phyloP scores from a whole-genome alignment of 1,139 yeast species.

The Pichia sp. region DNA sequence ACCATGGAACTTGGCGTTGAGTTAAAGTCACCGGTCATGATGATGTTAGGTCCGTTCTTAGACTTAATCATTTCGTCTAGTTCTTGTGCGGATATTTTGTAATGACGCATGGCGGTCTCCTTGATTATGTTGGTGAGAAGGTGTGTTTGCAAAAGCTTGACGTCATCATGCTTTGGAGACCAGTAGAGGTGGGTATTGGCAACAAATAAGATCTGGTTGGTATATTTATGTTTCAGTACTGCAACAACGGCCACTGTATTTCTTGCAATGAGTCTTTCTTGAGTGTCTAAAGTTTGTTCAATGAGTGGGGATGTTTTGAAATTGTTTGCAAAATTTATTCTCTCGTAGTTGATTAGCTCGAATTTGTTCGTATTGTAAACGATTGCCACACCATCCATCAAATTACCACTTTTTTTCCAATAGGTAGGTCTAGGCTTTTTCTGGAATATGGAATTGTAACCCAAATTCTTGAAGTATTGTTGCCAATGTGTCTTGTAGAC shows the following conservation, averaged over 20 bases:
- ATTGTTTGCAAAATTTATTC: slow-evolving; percentile 37
- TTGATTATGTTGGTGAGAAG: slow-evolving; percentile 30
- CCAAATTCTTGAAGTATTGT: slow-evolving; percentile 14
- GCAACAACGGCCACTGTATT: slow-evolving; percentile 51
- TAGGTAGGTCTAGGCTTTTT: slow-evolving; percentile 43
- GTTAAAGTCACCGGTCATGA: slow-evolving; percentile 45
- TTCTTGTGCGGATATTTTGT: slow-evolving; percentile 24
- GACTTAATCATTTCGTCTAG: slow-evolving; percentile 12
- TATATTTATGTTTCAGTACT: slow-evolving; percentile 36
- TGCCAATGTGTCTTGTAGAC: slow-evolving; percentile 43
- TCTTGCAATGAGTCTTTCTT: slow-evolving; percentile 35
- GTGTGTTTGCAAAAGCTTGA: slow-evolving; percentile 48
- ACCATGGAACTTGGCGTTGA: slow-evolving; percentile 44
- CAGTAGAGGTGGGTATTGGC: slow-evolving; percentile 59
- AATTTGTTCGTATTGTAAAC: slow-evolving; percentile 42
- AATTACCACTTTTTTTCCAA: slow-evolving; percentile 39
- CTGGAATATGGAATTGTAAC: slow-evolving; percentile 39
- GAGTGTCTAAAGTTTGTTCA: slow-evolving; percentile 33
- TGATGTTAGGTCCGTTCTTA: slow-evolving; percentile 21
- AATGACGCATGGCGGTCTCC: slow-evolving; percentile 16
- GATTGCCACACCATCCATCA: slow-evolving; percentile 53
- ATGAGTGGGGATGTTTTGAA: slow-evolving; percentile 29
- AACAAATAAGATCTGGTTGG: slow-evolving; percentile 36
- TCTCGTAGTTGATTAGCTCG: slow-evolving; percentile 35
- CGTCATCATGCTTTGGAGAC: slow-evolving; percentile 44